These are phyloP conservation scores for Collybia nuda DNA, from an alignment of 768 basidiomycete genomes.

Conservation along the genomic window DNA sequence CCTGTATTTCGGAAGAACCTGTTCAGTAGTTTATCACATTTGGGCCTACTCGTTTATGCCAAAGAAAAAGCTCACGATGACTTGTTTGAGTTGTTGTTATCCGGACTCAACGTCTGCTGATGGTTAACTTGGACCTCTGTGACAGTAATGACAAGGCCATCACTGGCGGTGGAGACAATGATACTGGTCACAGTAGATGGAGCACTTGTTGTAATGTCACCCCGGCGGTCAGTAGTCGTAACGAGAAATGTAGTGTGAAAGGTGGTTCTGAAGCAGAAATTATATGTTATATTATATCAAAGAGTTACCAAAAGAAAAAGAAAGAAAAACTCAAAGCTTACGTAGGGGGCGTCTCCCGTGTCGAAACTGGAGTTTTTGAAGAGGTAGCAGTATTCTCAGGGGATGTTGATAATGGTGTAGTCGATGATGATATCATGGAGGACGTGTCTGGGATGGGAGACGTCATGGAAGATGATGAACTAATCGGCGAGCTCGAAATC, in stretches of 20 bases:
- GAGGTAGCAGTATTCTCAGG: constrained; percentile 14
- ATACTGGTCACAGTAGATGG: constrained; percentile 60
- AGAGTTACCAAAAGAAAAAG: too few species aligned
- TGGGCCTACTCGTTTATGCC: background rate
- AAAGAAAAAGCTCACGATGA: constrained; percentile 48
- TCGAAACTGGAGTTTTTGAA: constrained; percentile 6
- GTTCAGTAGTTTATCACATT: background rate
- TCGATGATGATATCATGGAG: constrained; percentile 2
- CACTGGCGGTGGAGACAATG: constrained; percentile 50
- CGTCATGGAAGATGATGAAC: constrained; percentile 12
- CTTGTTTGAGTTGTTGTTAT: constrained; percentile 35
- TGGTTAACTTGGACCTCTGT: constrained; percentile 63
- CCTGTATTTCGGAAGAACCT: constrained; percentile 90
- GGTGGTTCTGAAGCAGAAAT: constrained; percentile 46
- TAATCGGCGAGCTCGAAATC: constrained; percentile 4
- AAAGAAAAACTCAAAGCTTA: constrained; percentile 13
- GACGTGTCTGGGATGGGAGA: constrained; percentile 11
- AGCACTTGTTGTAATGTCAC: constrained; percentile 45
- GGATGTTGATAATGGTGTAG: constrained; percentile 14
- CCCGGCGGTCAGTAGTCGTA: constrained; percentile 59
- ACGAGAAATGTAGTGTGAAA: constrained; percentile 52
- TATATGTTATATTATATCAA: too few species aligned
- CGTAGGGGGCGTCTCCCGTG: constrained; percentile 12
- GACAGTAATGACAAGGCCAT: constrained; percentile 55
- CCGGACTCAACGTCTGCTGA: constrained; percentile 58